These are phyloP conservation scores for Ascochyta fabae DNA, from an alignment of 2,329 filamentous ascomycete species.

Conservation along the genomic window DNA sequence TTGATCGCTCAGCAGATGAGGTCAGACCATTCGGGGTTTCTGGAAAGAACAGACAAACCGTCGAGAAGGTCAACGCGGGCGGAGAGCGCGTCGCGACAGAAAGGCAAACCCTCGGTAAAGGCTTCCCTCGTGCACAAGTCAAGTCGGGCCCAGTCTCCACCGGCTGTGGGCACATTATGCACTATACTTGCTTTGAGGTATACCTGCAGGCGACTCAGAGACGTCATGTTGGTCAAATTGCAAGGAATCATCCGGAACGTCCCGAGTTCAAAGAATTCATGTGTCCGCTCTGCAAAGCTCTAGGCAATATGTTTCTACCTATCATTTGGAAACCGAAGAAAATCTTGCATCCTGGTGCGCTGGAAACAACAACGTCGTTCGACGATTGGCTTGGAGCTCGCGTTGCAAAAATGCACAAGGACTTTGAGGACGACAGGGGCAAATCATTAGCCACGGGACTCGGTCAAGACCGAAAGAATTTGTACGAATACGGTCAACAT, in stretches of 20 bases:
- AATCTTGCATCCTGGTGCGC: constrained; percentile 77
- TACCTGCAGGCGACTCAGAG: constrained; percentile 85
- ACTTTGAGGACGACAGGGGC: constrained; percentile 40
- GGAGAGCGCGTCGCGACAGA: constrained; percentile 76
- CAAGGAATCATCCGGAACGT: constrained; percentile 88
- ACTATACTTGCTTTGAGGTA: constrained; percentile 91
- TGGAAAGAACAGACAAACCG: constrained; percentile 78
- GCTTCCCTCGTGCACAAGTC: constrained; percentile 75
- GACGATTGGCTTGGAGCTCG: constrained; percentile 71
- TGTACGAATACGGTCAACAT: constrained; percentile 59
- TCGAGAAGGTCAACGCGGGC: constrained; percentile 76
- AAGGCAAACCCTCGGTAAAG: constrained; percentile 84
- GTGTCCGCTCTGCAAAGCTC: constrained; percentile 93
- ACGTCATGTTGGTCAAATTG: constrained; percentile 90
- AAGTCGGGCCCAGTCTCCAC: constrained; percentile 81
- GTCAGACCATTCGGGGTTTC: constrained; percentile 91
- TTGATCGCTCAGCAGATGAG: constrained; percentile 83
- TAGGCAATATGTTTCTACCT: constrained; percentile 93
- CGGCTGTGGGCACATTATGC: constrained; percentile 98
- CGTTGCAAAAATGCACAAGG: constrained; percentile 59
- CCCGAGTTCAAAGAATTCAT: constrained; percentile 85
- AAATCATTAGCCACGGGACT: constrained; percentile 33
- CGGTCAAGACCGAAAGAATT: constrained; percentile 55
- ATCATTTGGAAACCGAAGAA: constrained; percentile 95
- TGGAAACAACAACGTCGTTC: constrained; percentile 67